A percentile compares a stretch with the other conserved stretches of the same genome.
phyloP scores from a whole-genome alignment of 2,329 filamentous ascomycete species.

The Pseudogymnoascus sp. region DNA sequence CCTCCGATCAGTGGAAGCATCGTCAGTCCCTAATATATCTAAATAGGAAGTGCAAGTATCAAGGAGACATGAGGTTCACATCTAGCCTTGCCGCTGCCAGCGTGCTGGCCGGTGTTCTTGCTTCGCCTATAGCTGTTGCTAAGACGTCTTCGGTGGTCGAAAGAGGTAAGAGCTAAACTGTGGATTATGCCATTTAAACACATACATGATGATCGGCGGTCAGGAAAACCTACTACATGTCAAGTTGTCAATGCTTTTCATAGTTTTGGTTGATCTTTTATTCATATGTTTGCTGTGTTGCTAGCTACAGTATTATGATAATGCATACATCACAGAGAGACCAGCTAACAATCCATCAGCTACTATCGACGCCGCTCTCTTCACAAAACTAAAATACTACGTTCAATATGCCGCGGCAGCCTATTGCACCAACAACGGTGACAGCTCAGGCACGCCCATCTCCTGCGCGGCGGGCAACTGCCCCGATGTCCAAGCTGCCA shows the following conservation, averaged over 20 bases:
- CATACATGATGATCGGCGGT: neutral
- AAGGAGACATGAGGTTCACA: neutral
- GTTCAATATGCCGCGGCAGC: constrained; percentile 21
- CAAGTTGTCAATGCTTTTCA: neutral
- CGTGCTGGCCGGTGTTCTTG: neutral
- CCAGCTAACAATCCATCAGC: constrained; percentile 11
- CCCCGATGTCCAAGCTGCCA: constrained; percentile 16
- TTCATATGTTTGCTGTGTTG: neutral
- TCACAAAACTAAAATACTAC: constrained; percentile 18
- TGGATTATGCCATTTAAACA: neutral
- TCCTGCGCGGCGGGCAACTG: constrained; percentile 20
- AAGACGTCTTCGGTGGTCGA: neutral
- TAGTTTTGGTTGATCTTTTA: neutral
- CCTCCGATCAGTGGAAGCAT: neutral
- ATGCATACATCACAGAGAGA: neutral
- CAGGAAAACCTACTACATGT: neutral
- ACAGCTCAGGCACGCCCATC: constrained; percentile 15
- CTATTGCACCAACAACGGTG: constrained; percentile 21
- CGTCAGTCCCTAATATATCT: neutral
- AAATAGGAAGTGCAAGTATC: neutral
- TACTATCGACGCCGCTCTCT: constrained; percentile 18
- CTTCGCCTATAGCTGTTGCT: neutral
- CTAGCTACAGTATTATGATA: neutral
- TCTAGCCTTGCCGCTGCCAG: neutral
- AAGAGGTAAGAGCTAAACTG: neutral